Percentiles rank a stretch among this genome's conserved stretches.
These are phyloP conservation scores for Aspergillus alliaceus DNA, from an alignment of 2,329 filamentous ascomycete genomes.

Conservation along the genomic window DNA sequence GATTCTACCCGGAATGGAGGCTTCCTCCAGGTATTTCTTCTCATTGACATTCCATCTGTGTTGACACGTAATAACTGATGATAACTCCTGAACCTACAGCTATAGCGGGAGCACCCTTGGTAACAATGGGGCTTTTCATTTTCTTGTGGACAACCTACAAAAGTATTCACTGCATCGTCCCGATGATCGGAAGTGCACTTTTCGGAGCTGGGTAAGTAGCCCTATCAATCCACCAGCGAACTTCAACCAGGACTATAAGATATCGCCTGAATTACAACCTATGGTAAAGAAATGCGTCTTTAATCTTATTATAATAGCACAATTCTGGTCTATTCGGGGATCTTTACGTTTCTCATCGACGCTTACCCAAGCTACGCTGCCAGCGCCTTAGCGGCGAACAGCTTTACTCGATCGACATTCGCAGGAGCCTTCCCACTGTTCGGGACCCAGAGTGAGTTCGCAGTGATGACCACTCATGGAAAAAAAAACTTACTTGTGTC, in stretches of 20 bases:
- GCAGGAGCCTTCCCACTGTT: conserved; percentile 78
- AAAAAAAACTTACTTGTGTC: background rate
- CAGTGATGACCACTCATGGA: no score
- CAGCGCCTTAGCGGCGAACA: conserved; percentile 76
- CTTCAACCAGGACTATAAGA: conserved; percentile 7
- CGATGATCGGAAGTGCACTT: conserved; percentile 69
- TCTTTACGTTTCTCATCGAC: conserved; percentile 85
- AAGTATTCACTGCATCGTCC: conserved; percentile 71
- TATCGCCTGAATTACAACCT: background rate
- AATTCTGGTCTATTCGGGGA: conserved; percentile 75
- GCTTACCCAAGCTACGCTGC: conserved; percentile 50
- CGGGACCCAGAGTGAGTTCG: conserved; percentile 55
- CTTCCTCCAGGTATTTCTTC: conserved; percentile 63
- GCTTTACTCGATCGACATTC: conserved; percentile 76
- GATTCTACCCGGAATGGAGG: conserved; percentile 82
- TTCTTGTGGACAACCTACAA: conserved; percentile 84
- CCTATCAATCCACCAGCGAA: background rate
- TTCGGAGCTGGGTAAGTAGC: conserved; percentile 68
- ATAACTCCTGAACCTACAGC: conserved; percentile 31
- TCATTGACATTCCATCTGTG: background rate
- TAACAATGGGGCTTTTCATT: conserved; percentile 80
- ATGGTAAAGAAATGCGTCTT: background rate
- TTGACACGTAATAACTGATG: background rate
- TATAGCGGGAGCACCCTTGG: conserved; percentile 70
- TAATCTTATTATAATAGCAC: conserved; percentile 49